Base-by-base conservation (phyloP, 495 filamentous ascomycete species). In the Emericellopsis terricola region DNA sequence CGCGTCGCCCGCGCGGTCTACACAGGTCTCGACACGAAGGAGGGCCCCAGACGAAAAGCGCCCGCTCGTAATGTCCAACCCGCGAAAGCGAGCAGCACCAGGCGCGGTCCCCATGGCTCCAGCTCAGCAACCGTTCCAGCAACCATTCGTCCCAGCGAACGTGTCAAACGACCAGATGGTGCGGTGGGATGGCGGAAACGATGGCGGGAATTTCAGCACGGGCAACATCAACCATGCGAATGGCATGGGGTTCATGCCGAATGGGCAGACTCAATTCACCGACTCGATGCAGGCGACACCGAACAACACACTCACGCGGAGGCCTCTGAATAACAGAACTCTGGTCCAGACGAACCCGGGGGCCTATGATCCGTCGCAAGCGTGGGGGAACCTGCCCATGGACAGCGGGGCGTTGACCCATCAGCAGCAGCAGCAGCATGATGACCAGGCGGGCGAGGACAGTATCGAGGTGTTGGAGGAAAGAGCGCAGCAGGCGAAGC, bases 381-480 rank as follows among this genome's bases (percentile, higher is more conserved):
- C 56, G 31, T 48, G 41, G 2, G 35, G 36, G 11, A 65, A 71
- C 39, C 31, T 46, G 8, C 70, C 66, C 64, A 42, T 56, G 3
- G 37, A 49, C 9, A 71, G 69, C 2, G 71, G 76, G 15, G 63
- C 62, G 5, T 47, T 59, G 28, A 36, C 39, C 9, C 47, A 56
- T 28, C 43, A 62, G 11, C 45, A 53, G 28, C 38, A 36, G 11
- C 50, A 53, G 41, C 41, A 43, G 34, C 31, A 38, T 41, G 59
- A 42, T 42, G 52, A 42, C 40, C 49, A 26, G 36, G 54, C 55
- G 46, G 69, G 54, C 51, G 72, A 59, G 53, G 67, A 62, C 58
- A 78, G 72, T 41, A 59, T 84, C 37, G 80, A 82, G 33, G 63
- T 79, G 19, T 65, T 93, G 7, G 81, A 87, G 46, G 67, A 76